Conservation (phyloP, 2,329 filamentous ascomycete genomes). For the Cercospora sp. region DNA sequence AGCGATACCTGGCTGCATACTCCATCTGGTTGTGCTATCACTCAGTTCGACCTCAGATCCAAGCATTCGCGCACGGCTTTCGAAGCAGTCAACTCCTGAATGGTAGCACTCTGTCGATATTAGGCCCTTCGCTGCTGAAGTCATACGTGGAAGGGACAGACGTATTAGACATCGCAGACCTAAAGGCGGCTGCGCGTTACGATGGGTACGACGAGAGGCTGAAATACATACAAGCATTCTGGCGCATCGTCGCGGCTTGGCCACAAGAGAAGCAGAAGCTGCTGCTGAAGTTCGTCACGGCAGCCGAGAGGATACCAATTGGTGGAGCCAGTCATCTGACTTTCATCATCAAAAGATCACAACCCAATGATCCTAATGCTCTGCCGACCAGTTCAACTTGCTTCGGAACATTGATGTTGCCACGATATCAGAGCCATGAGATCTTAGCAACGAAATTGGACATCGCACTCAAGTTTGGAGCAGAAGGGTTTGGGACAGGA, state of each 20-base stretch:
- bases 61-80: constrained; percentile 81
- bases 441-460: constrained; percentile 71
- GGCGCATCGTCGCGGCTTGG: constrained; percentile 72
- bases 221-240: constrained; percentile 75
- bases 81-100: constrained; percentile 35
- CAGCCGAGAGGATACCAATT: constrained; percentile 84
- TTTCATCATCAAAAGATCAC: constrained; percentile 80
- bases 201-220: constrained; percentile 75
- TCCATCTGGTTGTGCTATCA: constrained; percentile 78
- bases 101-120: constrained; percentile 46
- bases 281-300: constrained; percentile 91
- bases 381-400: constrained; percentile 90
- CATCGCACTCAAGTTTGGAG: constrained; percentile 85
- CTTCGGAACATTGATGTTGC: constrained; percentile 83
- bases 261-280: constrained; percentile 69
- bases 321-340: constrained; percentile 79
- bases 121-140: constrained; percentile 70
- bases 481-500: constrained; percentile 69
- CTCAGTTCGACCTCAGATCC: constrained; percentile 74
- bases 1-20: constrained; percentile 80
- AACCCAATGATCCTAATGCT: constrained; percentile 58
- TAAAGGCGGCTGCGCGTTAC: constrained; percentile 73
- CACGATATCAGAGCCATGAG: constrained; percentile 73
- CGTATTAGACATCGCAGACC: constrained; percentile 73
- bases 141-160: constrained; percentile 80